phyloP scores from a whole-genome alignment of 345 rosid species.

The Acer negundo region DNA sequence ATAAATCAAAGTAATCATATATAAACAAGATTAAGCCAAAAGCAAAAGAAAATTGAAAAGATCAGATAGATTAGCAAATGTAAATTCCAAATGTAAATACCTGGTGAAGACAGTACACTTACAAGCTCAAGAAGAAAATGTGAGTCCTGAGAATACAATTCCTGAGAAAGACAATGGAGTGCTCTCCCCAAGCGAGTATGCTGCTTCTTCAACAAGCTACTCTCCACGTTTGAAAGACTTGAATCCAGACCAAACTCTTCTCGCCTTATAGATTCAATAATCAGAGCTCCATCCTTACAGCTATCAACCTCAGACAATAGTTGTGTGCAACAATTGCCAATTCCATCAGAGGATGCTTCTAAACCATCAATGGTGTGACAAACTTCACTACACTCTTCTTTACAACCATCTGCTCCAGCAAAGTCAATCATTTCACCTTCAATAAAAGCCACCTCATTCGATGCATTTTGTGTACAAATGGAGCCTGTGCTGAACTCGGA shows the following conservation, averaged over 20 bases:
- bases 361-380: conserved; percentile 23
- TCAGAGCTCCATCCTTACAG: conserved; percentile 44
- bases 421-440: conserved; percentile 23
- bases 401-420: conserved; percentile 23
- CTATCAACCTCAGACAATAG: conserved; percentile 30
- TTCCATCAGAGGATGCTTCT: conserved; percentile 34
- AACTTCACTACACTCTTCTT: conserved; percentile 31
- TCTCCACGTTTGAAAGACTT: conserved; percentile 63
- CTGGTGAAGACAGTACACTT: conserved; percentile 26
- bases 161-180: conserved; percentile 96
- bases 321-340: conserved; percentile 24
- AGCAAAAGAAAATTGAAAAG: too few species aligned
- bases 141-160: conserved; percentile 94
- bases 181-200: conserved; percentile 99
- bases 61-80: not conserved
- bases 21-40: not conserved
- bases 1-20: not conserved
- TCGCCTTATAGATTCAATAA: conserved; percentile 76
- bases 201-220: conserved; percentile 78
- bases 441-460: conserved; percentile 28
- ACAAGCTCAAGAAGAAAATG: conserved; percentile 99
- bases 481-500: conserved; percentile 30
- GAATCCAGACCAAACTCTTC: conserved; percentile 88
- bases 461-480: conserved; percentile 25
- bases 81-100: not conserved